Base-by-base conservation (phyloP, 129 eudicot species). In the Pittosporum tobira region DNA sequence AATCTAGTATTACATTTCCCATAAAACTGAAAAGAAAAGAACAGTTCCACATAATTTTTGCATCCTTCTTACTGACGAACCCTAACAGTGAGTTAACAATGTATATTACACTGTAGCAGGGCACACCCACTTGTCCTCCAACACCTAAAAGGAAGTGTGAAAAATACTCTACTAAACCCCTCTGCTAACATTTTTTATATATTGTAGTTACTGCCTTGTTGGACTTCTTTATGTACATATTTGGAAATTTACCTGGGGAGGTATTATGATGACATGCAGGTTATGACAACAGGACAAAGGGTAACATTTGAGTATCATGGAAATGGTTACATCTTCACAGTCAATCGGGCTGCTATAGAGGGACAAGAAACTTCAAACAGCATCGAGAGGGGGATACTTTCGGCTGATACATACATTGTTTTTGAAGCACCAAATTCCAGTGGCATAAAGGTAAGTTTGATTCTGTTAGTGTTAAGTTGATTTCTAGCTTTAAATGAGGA, bases 281-380 rank as follows among this genome's bases (percentile, higher is more conserved):
- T 93, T 62, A 63, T 93, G 93, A 87, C 99, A 57, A 60, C 76
- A 42, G 99, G 96, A 51, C 99, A 93, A 74, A 77, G 77, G 79
- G 96, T 81, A 44, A 84, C 88, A 50, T 75, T 93, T 56, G 99
- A 93, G 73, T 79, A 72, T 81, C 88, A 52, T 19, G 96, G 99
- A 57, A 82, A 81, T 55, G 80, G 73, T 59, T 87, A 78, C 68
- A 42, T 79, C 65, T 84, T 87, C 86, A 87, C 88, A 28, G 99
- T 93, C 62, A 79, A 45, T 71, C 94, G 84, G 70, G 94, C 93
- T 74, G 59, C 71, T 42, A 77, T 84, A 3, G 94, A 84, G 80
- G 96, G 86, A 23, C 81, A 79, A 68, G 91, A 81, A 43, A 81
- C 77, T 56, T 72, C 99, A 51, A 67, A 46, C 28, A 68, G 63